Evolutionary conservation across 2,329 filamentous ascomycete species (phyloP).

Genomic region (Xylaria sp.): DNA sequence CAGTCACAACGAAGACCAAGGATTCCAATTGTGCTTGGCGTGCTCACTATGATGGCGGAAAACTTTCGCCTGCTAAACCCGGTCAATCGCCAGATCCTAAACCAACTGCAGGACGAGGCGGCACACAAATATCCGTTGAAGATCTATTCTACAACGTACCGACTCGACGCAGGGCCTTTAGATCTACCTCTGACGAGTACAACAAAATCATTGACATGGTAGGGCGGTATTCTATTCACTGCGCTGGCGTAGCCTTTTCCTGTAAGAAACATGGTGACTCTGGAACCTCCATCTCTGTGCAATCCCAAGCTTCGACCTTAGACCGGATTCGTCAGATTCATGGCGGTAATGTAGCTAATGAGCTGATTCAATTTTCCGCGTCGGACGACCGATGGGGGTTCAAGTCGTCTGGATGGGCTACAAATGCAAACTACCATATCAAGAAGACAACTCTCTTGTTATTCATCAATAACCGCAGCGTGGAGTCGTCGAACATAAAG

Average conservation of each 20-base stretch:
- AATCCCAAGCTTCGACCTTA: slow-evolving; percentile 74
- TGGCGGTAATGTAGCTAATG: slow-evolving; percentile 84
- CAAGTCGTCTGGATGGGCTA: slow-evolving; percentile 81
- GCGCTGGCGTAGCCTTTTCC: slow-evolving; percentile 88
- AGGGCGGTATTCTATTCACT: slow-evolving; percentile 93
- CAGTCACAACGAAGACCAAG: slow-evolving; percentile 92
- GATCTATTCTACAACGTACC: slow-evolving; percentile 98
- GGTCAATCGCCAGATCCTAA: slow-evolving; percentile 89
- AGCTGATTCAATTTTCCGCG: slow-evolving; percentile 80
- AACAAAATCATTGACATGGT: slow-evolving; percentile 97
- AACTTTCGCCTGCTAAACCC: slow-evolving; percentile 83
- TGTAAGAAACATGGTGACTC: slow-evolving; percentile 97
- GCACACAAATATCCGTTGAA: slow-evolving; percentile 96
- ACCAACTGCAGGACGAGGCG: slow-evolving; percentile 84
- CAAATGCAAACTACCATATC: slow-evolving; percentile 93
- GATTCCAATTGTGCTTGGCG: slow-evolving; percentile 90
- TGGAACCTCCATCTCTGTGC: slow-evolving; percentile 82
- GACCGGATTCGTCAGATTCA: slow-evolving; percentile 94
- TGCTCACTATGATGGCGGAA: slow-evolving; percentile 86
- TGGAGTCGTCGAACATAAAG: slow-evolving; percentile 88
- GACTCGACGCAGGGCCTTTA: slow-evolving; percentile 86
- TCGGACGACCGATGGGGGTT: slow-evolving; percentile 85
- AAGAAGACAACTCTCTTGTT: slow-evolving; percentile 89
- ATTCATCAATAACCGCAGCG: slow-evolving; percentile 96
- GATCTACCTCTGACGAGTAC: slow-evolving; percentile 93